phyloP scores from a whole-genome alignment of 1,139 yeast species.

The Geotrichum carabidarum region DNA sequence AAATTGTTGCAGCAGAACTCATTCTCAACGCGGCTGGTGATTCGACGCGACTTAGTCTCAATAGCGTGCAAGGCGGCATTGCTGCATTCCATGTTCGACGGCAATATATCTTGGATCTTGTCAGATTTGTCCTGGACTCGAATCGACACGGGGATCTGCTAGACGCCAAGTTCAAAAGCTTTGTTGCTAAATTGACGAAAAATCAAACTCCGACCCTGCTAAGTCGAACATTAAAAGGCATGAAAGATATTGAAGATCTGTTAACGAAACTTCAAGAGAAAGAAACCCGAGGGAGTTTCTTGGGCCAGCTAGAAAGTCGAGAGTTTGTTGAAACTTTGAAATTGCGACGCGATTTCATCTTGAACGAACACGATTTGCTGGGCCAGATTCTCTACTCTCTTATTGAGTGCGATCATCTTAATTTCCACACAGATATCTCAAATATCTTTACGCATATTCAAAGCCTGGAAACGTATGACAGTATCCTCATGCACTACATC shows the following conservation, averaged over 20 bases:
- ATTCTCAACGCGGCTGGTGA: conserved; percentile 44
- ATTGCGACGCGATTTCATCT: conserved; percentile 57
- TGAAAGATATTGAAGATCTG: conserved; percentile 53
- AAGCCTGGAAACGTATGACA: conserved; percentile 53
- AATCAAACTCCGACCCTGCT: conserved; percentile 20
- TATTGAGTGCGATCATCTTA: conserved; percentile 21
- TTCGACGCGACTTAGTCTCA: conserved; percentile 48
- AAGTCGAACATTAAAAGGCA: conserved; percentile 46
- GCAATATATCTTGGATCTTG: conserved; percentile 64
- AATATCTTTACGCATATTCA: conserved; percentile 43
- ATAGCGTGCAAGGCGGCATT: conserved; percentile 61
- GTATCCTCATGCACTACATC: conserved; percentile 56
- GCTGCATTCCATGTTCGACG: conserved; percentile 66
- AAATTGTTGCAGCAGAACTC: conserved; percentile 58
- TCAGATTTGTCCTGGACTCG: conserved; percentile 50
- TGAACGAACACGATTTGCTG: conserved; percentile 64
- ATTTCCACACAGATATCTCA: conserved; percentile 46
- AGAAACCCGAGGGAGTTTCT: conserved; percentile 48
- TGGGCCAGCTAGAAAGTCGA: conserved; percentile 47
- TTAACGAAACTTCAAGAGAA: conserved; percentile 54
- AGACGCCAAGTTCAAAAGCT: conserved; percentile 8
- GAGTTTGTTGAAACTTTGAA: conserved; percentile 51
- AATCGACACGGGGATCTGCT: conserved; percentile 5
- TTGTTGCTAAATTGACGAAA: conserved; percentile 17
- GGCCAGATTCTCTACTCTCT: conserved; percentile 51